These are phyloP conservation scores for Talaromyces sp. DNA, from an alignment of 2,329 filamentous ascomycete species.

Conservation along the genomic window DNA sequence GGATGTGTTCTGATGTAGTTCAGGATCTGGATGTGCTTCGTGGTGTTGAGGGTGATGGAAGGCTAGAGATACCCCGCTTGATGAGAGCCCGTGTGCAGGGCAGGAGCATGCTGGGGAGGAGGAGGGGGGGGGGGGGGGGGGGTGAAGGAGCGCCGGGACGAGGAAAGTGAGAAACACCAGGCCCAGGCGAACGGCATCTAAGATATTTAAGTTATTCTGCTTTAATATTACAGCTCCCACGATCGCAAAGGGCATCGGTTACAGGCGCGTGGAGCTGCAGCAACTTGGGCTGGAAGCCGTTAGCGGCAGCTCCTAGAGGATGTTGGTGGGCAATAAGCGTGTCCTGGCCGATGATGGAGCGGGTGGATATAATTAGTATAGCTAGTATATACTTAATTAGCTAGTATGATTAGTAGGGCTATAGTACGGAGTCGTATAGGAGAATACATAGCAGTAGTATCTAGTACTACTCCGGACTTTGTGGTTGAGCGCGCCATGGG, in stretches of 20 bases:
- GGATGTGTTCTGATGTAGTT: no score
- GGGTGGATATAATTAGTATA: constrained; percentile 1
- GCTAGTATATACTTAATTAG: no score
- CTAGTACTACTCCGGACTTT: no score
- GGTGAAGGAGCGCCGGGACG: neutral
- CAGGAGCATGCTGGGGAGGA: neutral
- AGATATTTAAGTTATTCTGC: neutral
- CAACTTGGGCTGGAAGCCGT: neutral
- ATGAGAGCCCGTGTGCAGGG: neutral
- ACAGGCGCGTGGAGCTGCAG: neutral
- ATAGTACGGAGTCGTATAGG: no score
- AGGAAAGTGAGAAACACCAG: neutral
- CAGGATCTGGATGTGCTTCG: neutral
- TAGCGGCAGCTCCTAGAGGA: neutral
- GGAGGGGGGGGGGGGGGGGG: no score
- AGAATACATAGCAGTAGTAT: no score
- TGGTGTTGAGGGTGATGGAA: neutral
- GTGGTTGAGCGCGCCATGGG: no score
- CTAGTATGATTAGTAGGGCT: no score
- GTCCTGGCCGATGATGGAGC: neutral
- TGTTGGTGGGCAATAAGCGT: neutral
- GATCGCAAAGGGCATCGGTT: neutral
- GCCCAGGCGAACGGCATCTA: neutral
- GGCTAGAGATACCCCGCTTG: neutral
- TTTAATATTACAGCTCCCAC: neutral